Evolutionary conservation across 805 yeast species (phyloP), one percentile per base, ranked within the genome.

Genomic region (Brettanomyces sp.): DNA sequence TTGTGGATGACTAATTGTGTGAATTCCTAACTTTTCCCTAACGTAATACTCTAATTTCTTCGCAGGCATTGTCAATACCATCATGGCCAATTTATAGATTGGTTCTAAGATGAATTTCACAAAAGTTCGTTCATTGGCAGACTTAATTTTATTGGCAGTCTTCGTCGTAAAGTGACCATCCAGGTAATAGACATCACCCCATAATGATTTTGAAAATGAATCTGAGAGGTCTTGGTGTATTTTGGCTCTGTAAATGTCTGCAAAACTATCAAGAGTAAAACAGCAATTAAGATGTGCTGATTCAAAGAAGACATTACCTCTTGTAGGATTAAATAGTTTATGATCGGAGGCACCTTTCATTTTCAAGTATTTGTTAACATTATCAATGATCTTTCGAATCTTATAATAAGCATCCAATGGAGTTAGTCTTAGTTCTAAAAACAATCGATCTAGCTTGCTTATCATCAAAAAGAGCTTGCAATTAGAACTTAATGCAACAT

Each of bases 371-470:
- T 63, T 59, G 58, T 89, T 88, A n/a, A 89, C 66, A 36, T 79
- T 79, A 41, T 80, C 83, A 18, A 90, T 66, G 1, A 73, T 64
- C 50, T 73, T 69, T 46, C 76, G 66, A 28, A 93, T 52, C 57
- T 93, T 90, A 55, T 74, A 70, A 57, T 79, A 86, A 1, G 89
- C 76, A 51, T 87, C 95, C 2, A 64, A 53, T 2, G 88, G 87
- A 0, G 96, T 85, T 4, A 91, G 66, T 50, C 78, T 74, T 38
- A 90, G 65, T 52, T 93, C 99, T 39, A 90, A 57, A 0, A 91
- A 72, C n/a, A 93, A 66, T 49, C 97, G 65, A 60, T 93, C 99
- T 7, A 95, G 53, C 62, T 95, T 93, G 63, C 86, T 90, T 4
- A 93, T 50, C 4, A 86, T 76, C 21, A 90, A 62, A 4, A 72